Evolutionary conservation across 352 stramenopile genomes (phyloP).

Genomic region (Phytophthora meadii): DNA sequence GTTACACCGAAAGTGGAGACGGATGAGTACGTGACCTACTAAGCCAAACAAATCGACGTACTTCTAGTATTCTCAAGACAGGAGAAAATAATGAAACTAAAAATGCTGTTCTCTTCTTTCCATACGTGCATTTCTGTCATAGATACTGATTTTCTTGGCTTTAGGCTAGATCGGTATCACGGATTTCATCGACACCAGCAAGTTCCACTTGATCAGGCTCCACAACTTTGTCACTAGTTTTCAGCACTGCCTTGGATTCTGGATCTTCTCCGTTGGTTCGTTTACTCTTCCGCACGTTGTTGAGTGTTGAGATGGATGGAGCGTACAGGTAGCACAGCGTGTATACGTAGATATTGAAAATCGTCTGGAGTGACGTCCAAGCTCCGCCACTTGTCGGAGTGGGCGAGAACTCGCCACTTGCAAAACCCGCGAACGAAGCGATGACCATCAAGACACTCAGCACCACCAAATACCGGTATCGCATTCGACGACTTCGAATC

Average conservation of each 20-base stretch:
- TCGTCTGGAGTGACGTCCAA: conserved; percentile 57
- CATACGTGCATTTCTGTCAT: too few relatives aligned
- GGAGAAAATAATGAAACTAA: too few relatives aligned
- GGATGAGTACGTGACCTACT: too few relatives aligned
- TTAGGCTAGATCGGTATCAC: conserved; percentile 29
- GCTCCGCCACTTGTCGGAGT: conserved; percentile 50
- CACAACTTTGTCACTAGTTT: conserved; percentile 1
- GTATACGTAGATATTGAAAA: conserved; percentile 75
- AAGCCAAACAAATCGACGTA: too few relatives aligned
- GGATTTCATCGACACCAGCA: conserved; percentile 18
- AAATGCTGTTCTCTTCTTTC: too few relatives aligned
- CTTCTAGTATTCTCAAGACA: too few relatives aligned
- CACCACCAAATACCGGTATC: conserved; percentile 57
- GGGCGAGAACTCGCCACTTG: conserved; percentile 50
- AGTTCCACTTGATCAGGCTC: conserved; percentile 25
- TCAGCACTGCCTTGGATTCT: conserved; percentile 18
- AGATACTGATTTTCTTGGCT: too few relatives aligned
- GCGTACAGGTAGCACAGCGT: conserved; percentile 65
- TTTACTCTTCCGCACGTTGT: conserved; percentile 33
- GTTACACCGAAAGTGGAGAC: too few relatives aligned
- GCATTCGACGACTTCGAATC: conserved; percentile 49
- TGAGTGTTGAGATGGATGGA: conserved; percentile 49
- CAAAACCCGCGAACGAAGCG: conserved; percentile 50
- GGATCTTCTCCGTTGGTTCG: conserved; percentile 13
- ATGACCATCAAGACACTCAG: conserved; percentile 62